Base-by-base conservation (phyloP, 176 grass and related monocot genomes). In the Pontederia paniculata region DNA sequence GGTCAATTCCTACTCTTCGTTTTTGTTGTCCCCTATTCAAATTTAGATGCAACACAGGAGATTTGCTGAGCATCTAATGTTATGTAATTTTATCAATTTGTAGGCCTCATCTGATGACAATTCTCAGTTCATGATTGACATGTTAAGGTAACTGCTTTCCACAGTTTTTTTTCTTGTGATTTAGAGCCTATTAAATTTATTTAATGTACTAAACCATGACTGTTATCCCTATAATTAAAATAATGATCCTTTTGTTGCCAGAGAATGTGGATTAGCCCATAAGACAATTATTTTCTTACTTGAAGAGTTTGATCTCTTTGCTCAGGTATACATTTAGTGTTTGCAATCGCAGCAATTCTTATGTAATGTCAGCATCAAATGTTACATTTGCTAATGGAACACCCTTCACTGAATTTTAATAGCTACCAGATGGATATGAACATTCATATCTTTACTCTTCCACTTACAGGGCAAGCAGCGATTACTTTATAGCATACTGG, bases 81-180 rank as follows among this genome's bases (percentile, higher is more conserved):
- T 31, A 31, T 31, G 5, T n/a, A n/a, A n/a, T n/a, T 31, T 31
- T 1, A 31, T 22, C 18, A 48, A 57, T 17, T 78, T 17, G 48
- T 78, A 97, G 91, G 91, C 83, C 69, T 97, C 91, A 81, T 90
- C 85, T 8, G 91, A 97, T 74, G 91, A 90, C 65, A 97, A 97
- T 55, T 83, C 72, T 14, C 78, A 89, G 60, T 97, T 97, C 77
- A 80, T 89, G 60, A 81, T 90, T 71, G 86, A 90, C 67, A 90
- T 90, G 69, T 61, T 97, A 62, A 75, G 67, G 91, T 90, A 49
- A 77, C 79, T 56, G 2, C 44, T 70, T 54, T 73, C 10, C 66
- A 1, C 22, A 68, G 56, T 0, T 16, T 46, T 13, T 22, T 44
- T 20, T 47, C 23, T 57, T 43, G 9, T 43, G 20, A 55, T 58